Evolutionary conservation across 169 alveolate species (phyloP), one percentile per base, ranked within the genome.

Genomic region (Plasmodium coatneyi): DNA sequence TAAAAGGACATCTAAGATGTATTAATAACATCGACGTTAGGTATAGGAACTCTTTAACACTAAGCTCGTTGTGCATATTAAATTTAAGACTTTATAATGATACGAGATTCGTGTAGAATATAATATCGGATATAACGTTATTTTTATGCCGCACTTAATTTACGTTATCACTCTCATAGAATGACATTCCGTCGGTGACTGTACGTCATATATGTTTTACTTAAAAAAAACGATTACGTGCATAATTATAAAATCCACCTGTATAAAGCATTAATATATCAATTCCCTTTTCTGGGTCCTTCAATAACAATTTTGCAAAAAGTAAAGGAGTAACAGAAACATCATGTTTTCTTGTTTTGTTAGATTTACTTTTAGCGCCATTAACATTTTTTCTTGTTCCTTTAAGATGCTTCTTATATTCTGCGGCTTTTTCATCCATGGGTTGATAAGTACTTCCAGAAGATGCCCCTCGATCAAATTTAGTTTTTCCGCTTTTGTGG

Each of bases 191-290:
- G 41, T 28, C 19, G 36, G n/a, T 66, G 16, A 10, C n/a, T 66
- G 5, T 49, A 66, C 14, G 39, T 22, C 22, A 66, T 22, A 22
- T 66, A 66, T 28, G 22, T 28, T 66, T 32, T 5, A 10, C 39
- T 66, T 66, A 66, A 66, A 4, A 66, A 66, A 6, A 66, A 28
- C 39, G 36, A 22, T 28, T 28, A 41, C 32, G 14, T 5, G 36
- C 19, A 41, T 79, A 79, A 41, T 79, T 79, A 41, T 41, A 43
- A 41, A 79, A 79, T 39, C 71, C 84, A 16, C 84, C 84, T 28
- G 32, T 72, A 41, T 79, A 79, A 41, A 79, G 84, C 84, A 79
- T 79, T 43, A 39, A 0, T 79, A 79, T 79, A 22, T 39, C 84
- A 34, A 79, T 16, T 41, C 71, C 84, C 25, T 79, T 79, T 79